Conservation (phyloP, 495 filamentous ascomycete species). For the Achaetomiella virescens region DNA sequence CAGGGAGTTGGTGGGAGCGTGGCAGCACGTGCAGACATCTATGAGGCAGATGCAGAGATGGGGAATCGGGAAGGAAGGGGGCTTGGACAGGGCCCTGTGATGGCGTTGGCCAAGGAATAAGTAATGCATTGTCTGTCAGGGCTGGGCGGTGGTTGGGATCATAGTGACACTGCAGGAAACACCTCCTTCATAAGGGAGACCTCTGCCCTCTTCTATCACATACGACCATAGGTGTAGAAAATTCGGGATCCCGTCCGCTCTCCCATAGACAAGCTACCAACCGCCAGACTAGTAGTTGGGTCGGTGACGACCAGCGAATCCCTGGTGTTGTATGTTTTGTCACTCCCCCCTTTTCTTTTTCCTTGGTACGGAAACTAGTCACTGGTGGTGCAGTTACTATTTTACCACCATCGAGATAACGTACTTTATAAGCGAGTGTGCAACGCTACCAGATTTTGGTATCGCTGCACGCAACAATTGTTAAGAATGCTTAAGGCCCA, state of each 20-base stretch:
- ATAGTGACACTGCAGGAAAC: no score
- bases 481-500: not conserved
- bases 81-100: not conserved
- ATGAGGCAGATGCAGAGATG: not conserved
- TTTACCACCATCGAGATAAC: no score
- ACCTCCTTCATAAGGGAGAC: no score
- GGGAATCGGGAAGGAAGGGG: not conserved
- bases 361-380: no score
- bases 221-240: no score
- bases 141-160: no score
- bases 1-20: not conserved
- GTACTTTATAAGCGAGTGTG: no score
- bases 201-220: no score
- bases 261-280: not conserved
- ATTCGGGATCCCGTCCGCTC: no score
- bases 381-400: no score
- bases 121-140: no score
- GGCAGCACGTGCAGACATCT: not conserved
- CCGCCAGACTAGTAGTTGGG: conserved; percentile 34
- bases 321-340: conserved; percentile 42
- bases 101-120: not conserved
- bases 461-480: not conserved
- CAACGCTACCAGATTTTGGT: not conserved
- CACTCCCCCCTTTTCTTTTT: no score
- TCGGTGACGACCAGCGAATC: conserved; percentile 38